phyloP scores from a whole-genome alignment of 1,284 basidiomycete genomes.

The Filobasidium uniguttulatum region DNA sequence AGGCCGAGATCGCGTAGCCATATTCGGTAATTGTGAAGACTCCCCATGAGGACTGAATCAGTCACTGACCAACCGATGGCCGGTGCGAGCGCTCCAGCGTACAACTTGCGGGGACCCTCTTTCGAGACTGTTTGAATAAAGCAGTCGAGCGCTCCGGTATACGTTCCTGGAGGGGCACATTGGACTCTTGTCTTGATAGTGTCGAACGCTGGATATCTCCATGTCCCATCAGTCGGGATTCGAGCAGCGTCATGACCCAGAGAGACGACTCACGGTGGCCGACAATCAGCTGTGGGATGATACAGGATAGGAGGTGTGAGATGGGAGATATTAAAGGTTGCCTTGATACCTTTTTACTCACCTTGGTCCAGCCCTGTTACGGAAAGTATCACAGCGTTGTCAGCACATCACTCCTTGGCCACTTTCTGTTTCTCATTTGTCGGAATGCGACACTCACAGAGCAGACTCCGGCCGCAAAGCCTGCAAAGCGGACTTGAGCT shows the following conservation, averaged over 20 bases:
- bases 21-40: slow-evolving; percentile 36
- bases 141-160: slow-evolving; percentile 31
- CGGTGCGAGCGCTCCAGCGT: slow-evolving; percentile 36
- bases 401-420: no score
- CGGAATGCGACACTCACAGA: slow-evolving; percentile 7
- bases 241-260: background rate
- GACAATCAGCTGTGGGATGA: slow-evolving; percentile 8
- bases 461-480: slow-evolving; percentile 14
- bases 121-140: slow-evolving; percentile 28
- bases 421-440: no score
- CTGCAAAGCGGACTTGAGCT: slow-evolving; percentile 10
- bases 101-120: slow-evolving; percentile 32
- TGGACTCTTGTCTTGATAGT: slow-evolving; percentile 21
- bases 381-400: background rate
- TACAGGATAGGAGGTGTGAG: background rate
- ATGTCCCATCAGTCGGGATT: background rate
- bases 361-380: slow-evolving; percentile 15
- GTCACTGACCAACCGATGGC: slow-evolving; percentile 37
- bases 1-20: slow-evolving; percentile 28
- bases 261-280: slow-evolving; percentile 7
- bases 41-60: slow-evolving; percentile 37
- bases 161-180: slow-evolving; percentile 33
- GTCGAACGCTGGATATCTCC: slow-evolving; percentile 2
- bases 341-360: background rate
- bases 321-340: background rate